Conservation (phyloP, 2,329 filamentous ascomycete species). For the Coniochaeta ligniaria region DNA sequence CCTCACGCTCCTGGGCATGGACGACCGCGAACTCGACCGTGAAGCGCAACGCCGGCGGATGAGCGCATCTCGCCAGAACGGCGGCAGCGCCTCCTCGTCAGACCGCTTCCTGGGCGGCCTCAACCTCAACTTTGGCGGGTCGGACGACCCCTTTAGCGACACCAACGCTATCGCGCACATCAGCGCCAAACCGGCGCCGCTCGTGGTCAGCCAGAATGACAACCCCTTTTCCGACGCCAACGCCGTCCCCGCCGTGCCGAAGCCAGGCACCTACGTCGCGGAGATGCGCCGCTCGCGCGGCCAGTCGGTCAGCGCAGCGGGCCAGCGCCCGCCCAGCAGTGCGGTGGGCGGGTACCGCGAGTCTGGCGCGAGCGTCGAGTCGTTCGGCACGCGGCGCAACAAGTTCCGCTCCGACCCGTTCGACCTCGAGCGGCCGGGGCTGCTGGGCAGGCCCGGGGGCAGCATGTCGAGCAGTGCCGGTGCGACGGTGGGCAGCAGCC, state of each 20-base stretch:
- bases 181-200: constrained; percentile 29
- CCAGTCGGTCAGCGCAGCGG: constrained; percentile 28
- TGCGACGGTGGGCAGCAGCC: constrained; percentile 10
- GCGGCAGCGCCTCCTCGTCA: constrained; percentile 23
- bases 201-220: constrained; percentile 22
- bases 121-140: constrained; percentile 25
- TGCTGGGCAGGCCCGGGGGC: constrained; percentile 22
- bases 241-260: constrained; percentile 23
- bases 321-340: constrained; percentile 22
- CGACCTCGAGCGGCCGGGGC: constrained; percentile 50
- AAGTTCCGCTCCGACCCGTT: constrained; percentile 59
- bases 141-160: constrained; percentile 41
- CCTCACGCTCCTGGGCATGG: constrained; percentile 33
- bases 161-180: constrained; percentile 26
- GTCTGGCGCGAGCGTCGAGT: constrained; percentile 31
- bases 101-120: constrained; percentile 33
- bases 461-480: constrained; percentile 19
- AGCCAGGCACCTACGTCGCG: constrained; percentile 35
- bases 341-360: constrained; percentile 30
- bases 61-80: constrained; percentile 17
- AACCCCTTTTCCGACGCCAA: constrained; percentile 45
- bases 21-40: constrained; percentile 30
- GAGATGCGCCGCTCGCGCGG: constrained; percentile 42
- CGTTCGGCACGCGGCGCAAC: constrained; percentile 37
- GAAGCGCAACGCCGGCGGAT: constrained; percentile 27